These are phyloP conservation scores for Pseudohyphozyma bogoriensis DNA, from an alignment of 768 basidiomycete genomes.

Conservation along the genomic window DNA sequence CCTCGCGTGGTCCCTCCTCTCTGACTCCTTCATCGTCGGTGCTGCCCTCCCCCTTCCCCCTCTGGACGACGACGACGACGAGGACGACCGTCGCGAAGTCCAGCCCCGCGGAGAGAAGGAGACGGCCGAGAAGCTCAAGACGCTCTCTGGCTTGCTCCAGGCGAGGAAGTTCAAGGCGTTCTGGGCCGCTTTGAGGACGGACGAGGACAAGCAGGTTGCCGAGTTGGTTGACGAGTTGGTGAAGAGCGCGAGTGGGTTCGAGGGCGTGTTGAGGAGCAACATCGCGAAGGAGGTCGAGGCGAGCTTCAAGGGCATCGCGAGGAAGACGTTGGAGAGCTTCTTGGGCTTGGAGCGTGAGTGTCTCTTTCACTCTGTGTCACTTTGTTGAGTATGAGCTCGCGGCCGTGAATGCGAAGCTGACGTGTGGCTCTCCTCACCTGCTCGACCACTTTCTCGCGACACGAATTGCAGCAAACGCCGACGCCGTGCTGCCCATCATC, in stretches of 20 bases:
- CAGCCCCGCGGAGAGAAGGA: constrained; percentile 44
- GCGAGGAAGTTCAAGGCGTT: constrained; percentile 82
- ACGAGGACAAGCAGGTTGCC: background rate
- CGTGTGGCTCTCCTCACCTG: background rate
- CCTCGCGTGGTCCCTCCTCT: constrained; percentile 83
- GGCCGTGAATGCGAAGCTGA: too few species aligned
- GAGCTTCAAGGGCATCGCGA: constrained; percentile 20
- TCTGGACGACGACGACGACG: constrained; percentile 5
- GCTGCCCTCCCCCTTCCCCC: constrained; percentile 19
- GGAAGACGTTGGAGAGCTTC: constrained; percentile 15
- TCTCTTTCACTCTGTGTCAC: fast-evolving
- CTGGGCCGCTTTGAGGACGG: constrained; percentile 46
- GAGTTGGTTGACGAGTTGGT: background rate
- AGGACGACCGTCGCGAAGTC: constrained; percentile 6
- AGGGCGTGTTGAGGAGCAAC: background rate
- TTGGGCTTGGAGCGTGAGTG: constrained; percentile 16
- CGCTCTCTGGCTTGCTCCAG: constrained; percentile 58
- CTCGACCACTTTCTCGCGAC: background rate
- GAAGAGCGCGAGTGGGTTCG: constrained; percentile 10
- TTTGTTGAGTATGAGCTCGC: too few species aligned
- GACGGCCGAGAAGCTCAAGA: constrained; percentile 69
- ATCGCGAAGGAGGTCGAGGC: constrained; percentile 21
- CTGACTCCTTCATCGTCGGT: constrained; percentile 48
- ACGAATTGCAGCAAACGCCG: too few species aligned
- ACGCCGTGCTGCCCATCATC: background rate